Conservation (phyloP, 768 basidiomycete genomes). For the Psilocybe cyanescens region DNA sequence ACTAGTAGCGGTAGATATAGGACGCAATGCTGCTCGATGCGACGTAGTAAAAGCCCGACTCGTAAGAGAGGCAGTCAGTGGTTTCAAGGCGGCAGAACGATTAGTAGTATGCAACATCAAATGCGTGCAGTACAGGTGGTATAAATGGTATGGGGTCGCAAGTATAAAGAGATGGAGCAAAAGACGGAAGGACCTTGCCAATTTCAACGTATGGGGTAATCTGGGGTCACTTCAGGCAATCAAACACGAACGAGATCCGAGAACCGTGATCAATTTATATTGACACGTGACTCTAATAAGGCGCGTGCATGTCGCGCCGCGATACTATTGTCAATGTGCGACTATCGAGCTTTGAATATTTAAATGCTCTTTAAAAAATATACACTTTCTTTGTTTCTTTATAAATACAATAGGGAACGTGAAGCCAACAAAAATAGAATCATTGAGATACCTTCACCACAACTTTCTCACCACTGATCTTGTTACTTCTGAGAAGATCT, state of each 20-base stretch:
- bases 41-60: conserved; percentile 15
- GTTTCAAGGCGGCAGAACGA: conserved; percentile 33
- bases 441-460: conserved; percentile 32
- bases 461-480: conserved; percentile 54
- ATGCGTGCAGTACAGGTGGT: not conserved
- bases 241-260: conserved; percentile 19
- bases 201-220: not conserved
- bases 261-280: conserved; percentile 10
- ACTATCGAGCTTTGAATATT: too few relatives aligned
- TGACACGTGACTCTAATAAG: conserved; percentile 9
- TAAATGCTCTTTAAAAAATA: too few relatives aligned
- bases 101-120: conserved; percentile 41
- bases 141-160: not conserved
- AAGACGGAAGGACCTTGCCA: conserved; percentile 10
- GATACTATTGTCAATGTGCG: not conserved
- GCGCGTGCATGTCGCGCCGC: too few relatives aligned
- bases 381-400: too few relatives aligned
- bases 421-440: not conserved
- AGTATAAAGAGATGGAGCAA: not conserved
- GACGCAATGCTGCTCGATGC: conserved; percentile 17
- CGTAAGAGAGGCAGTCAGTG: conserved; percentile 25
- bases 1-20: conserved; percentile 9
- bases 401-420: too few relatives aligned
- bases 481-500: conserved; percentile 48
- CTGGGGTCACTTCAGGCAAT: conserved; percentile 4